Evolutionary conservation across 305 asterid species (phyloP), one percentile per base, ranked within the genome.

Genomic region (Euphrasia arctica): DNA sequence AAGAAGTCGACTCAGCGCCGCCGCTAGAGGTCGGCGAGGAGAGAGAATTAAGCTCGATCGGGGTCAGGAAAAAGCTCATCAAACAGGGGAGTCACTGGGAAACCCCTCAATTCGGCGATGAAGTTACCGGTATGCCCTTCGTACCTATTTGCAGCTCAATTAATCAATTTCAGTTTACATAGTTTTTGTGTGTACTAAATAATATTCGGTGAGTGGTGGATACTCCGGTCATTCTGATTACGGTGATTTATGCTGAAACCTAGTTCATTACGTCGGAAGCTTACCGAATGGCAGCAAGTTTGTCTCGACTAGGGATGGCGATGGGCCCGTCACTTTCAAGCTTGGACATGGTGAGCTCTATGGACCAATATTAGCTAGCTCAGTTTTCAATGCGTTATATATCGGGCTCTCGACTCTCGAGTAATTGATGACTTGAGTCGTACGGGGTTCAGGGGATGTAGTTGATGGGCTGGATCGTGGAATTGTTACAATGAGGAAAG

Each of bases 1-100:
- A 84, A 63, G 91, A 68, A 58, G 82, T 79, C 60, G 91, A 87
- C 74, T 84, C 95, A 54, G 90, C 95, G 42, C 91, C 95, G 62
- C 95, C 91, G 2, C 76, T 82, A 34, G 52, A 74, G 66, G 78
- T 80, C 13, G 91, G 91, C 12, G 87, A 84, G 61, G 87, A 82
- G 76, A 81, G 89, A 71, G 83, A 77, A 67, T 77, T 86, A 18
- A 70, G 69, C 74, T 78, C 84, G 4, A 66, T 52, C 29, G 87
- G 91, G n/a, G 65, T 86, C 36, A 84, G 71, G 71, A 86, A 86
- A 70, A 84, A 78, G 82, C 95, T 86, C 76, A 64, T 84, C 54
- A 77, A 79, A 60, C 68, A 11, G 36, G 95, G 91, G 57, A 62
- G 62, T 58, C 48, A 70, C 68, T 86, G 84, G 95, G 91, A 84